phyloP scores from a whole-genome alignment of 202 grass and related monocot genomes.

The Dendrocalamus latiflorus region DNA sequence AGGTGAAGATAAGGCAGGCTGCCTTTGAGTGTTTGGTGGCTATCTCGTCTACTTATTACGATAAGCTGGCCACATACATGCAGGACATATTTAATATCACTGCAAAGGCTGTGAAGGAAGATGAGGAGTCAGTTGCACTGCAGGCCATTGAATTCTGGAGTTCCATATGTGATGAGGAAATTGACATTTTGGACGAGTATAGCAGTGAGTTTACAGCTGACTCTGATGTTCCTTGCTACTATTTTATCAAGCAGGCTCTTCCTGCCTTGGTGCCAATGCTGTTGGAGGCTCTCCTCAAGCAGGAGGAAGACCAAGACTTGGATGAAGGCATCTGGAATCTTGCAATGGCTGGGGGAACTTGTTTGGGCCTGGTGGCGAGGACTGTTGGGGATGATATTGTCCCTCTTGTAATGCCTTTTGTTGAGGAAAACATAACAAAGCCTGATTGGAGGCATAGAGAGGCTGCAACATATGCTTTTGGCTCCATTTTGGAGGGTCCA shows the following conservation, averaged over 20 bases:
- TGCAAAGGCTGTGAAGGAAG: conserved; percentile 82
- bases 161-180: too few species aligned
- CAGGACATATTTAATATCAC: conserved; percentile 94
- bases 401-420: too few species aligned
- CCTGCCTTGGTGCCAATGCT: conserved; percentile 89
- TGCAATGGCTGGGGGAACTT: conserved; percentile 91
- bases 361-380: conserved; percentile 79
- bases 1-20: conserved; percentile 83
- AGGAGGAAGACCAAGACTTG: conserved; percentile 91
- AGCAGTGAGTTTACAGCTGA: too few species aligned
- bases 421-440: too few species aligned
- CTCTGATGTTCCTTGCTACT: too few species aligned
- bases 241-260: too few species aligned
- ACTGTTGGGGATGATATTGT: conserved; percentile 95
- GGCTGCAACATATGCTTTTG: too few species aligned
- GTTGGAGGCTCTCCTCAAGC: conserved; percentile 86
- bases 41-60: conserved; percentile 83
- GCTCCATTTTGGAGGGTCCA: too few species aligned
- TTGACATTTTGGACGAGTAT: too few species aligned
- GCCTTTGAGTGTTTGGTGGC: conserved; percentile 90
- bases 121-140: too few species aligned
- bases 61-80: conserved; percentile 76
- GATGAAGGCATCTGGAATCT: conserved; percentile 96
- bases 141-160: conserved; percentile 89
- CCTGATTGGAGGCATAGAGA: too few species aligned